phyloP scores from a whole-genome alignment of 768 basidiomycete species.

The Infundibulicybe gibba region DNA sequence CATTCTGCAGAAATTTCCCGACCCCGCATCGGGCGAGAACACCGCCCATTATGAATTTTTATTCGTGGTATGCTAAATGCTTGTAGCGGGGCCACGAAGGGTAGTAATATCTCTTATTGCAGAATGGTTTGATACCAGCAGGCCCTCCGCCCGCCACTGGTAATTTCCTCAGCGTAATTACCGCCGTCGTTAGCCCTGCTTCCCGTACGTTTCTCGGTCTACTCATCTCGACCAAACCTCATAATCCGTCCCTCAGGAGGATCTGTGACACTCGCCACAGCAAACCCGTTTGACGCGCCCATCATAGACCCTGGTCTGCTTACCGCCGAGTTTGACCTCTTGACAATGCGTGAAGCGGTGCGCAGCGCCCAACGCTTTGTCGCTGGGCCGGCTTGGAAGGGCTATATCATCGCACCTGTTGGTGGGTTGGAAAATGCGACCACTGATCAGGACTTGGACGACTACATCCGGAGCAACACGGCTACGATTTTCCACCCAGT shows the following conservation, averaged over 20 bases:
- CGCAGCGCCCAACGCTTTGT: constrained; percentile 2
- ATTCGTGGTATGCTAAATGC: constrained; percentile 19
- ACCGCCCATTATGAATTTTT: constrained; percentile 28
- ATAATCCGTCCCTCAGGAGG: constrained; percentile 5
- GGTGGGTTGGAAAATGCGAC: constrained; percentile 6
- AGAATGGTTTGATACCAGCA: constrained; percentile 6
- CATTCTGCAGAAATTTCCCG: constrained; percentile 17
- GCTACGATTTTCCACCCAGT: constrained; percentile 23
- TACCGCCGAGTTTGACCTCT: constrained; percentile 4
- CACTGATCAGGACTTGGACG: constrained; percentile 12
- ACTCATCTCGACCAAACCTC: neutral
- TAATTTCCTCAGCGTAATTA: constrained; percentile 7
- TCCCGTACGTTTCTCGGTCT: constrained; percentile 3
- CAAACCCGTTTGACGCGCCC: constrained; percentile 7
- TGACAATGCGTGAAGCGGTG: constrained; percentile 6
- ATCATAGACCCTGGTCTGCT: constrained; percentile 8
- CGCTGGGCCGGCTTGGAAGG: constrained; percentile 5
- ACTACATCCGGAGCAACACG: constrained; percentile 12
- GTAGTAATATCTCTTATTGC: neutral
- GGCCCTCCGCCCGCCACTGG: constrained; percentile 5
- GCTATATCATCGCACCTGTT: constrained; percentile 2
- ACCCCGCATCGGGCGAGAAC: constrained; percentile 26
- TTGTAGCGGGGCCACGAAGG: neutral
- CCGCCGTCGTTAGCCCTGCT: constrained; percentile 3
- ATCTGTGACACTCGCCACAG: constrained; percentile 1